A percentile compares a stretch with the other conserved stretches of the same genome.
phyloP scores from a whole-genome alignment of 2,329 filamentous ascomycete genomes.

The Proliferodiscus dingleyae region DNA sequence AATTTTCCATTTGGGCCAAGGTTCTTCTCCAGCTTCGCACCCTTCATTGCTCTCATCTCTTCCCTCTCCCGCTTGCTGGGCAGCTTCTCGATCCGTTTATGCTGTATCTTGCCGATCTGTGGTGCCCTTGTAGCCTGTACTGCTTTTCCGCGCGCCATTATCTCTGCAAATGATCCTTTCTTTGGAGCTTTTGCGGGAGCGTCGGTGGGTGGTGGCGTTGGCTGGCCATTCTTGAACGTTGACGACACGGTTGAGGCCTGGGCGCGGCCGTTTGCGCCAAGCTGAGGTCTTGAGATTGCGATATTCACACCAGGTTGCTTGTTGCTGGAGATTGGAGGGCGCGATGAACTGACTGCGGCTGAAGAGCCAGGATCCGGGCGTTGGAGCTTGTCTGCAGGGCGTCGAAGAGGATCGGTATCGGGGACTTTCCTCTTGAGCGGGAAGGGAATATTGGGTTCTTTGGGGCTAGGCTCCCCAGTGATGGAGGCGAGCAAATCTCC shows the following conservation, averaged over 20 bases:
- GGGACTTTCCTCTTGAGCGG: constrained; percentile 53
- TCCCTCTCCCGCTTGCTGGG: constrained; percentile 46
- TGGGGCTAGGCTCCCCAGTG: constrained; percentile 44
- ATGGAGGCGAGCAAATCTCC: constrained; percentile 58
- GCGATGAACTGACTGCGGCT: constrained; percentile 24
- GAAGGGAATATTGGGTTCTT: constrained; percentile 31
- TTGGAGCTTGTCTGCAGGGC: constrained; percentile 39
- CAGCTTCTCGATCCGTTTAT: constrained; percentile 66
- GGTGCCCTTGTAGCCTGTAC: constrained; percentile 53
- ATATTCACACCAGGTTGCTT: constrained; percentile 17
- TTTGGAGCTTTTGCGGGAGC: constrained; percentile 46
- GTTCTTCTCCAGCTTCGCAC: constrained; percentile 23
- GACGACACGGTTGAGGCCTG: constrained; percentile 3
- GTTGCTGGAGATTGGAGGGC: constrained; percentile 12
- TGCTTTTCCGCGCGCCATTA: constrained; percentile 66
- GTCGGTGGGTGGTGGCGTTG: constrained; percentile 21
- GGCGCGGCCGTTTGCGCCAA: constrained; percentile 4
- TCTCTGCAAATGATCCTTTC: constrained; percentile 70
- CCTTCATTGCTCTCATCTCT: constrained; percentile 24
- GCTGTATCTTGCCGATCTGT: constrained; percentile 66
- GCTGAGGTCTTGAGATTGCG: constrained; percentile 21
- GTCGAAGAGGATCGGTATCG: constrained; percentile 42
- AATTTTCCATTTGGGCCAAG: constrained; percentile 27
- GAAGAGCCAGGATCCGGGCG: constrained; percentile 29
- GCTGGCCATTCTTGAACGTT: constrained; percentile 23